A percentile compares a stretch with the other conserved stretches of the same genome.
These are phyloP conservation scores for Phenoliferia sp. DNA, from an alignment of 1,284 basidiomycete species.

Conservation along the genomic window DNA sequence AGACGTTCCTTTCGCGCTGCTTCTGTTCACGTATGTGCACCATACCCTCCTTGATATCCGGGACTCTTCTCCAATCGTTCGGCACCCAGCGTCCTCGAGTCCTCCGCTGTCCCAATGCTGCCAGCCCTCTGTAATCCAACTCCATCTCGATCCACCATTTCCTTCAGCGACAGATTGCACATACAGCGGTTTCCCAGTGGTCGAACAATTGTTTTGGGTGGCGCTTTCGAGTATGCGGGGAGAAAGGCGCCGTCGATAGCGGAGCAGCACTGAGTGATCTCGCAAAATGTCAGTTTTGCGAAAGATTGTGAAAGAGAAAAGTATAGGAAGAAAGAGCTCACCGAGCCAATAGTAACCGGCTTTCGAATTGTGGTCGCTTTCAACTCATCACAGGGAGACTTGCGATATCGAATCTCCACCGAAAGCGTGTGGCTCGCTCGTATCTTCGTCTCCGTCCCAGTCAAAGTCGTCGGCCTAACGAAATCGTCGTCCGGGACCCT, in stretches of 20 bases:
- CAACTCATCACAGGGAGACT: background rate
- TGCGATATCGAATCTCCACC: constrained; percentile 21
- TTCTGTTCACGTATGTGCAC: too few species aligned
- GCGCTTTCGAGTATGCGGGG: constrained; percentile 13
- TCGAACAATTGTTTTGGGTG: background rate
- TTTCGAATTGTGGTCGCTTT: constrained; percentile 21
- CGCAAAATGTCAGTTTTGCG: background rate
- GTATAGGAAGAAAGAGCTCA: too few species aligned
- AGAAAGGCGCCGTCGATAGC: constrained; percentile 19
- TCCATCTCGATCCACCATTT: constrained; percentile 20
- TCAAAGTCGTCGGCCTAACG: constrained; percentile 24
- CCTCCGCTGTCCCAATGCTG: background rate
- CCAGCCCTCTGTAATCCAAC: constrained; percentile 12
- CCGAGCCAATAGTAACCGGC: constrained; percentile 13
- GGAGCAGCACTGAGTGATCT: constrained; percentile 11
- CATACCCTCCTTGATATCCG: background rate
- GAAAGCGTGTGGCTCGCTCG: constrained; percentile 12
- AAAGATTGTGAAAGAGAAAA: background rate
- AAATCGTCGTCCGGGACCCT: constrained; percentile 25
- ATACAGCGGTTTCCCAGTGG: constrained; percentile 4
- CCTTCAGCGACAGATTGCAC: constrained; percentile 17
- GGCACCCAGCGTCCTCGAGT: background rate
- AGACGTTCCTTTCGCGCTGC: too few species aligned
- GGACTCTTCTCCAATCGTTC: background rate
- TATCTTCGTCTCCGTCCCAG: constrained; percentile 14